Evolutionary conservation across 2,329 filamentous ascomycete species (phyloP), one percentile per base, ranked within the genome.

Genomic region (Fusarium sp.): DNA sequence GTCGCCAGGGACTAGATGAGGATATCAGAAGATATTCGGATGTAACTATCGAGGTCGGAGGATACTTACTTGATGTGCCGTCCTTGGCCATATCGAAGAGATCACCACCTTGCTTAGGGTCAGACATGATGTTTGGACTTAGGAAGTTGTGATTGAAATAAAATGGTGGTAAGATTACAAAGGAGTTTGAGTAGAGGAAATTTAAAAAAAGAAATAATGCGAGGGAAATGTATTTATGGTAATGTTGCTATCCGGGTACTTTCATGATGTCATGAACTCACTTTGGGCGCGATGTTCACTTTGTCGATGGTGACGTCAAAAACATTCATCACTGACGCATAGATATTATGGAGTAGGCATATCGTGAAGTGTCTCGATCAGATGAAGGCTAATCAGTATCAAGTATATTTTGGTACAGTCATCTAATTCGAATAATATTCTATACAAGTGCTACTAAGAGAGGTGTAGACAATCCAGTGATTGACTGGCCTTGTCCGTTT

Each of bases 11-110:
- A 66, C 61, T 66, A 4, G 0, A 19, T 2, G 0, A 1, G 0
- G 3, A 0, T 2, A 3, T 60, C 1, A 34, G 20, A 1, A 12
- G 24, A 15, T 9, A 2, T 4, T 4, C 17, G 4, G 3, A 1
- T 8, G 15, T 34, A 1, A 2, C 11, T 9, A 2, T 6, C 5
- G 3, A 2, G 1, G 2, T 7, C 4, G 6, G 9, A 2, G 9
- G 5, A 7, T 0, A 17, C 23, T 2, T 3, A 66, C 63, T 62
- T 2, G 43, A 43, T 24, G 56, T 66, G 14, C 63, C 63, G n/a
- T 66, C 56, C 5, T 66, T 66, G 51, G 62, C 63, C 56, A 66
- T 66, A 4, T 66, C 32, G 5, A 66, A 62, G 36, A 66, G 63
- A 24, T 66, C 62, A 9, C 56, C 56, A 24, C 63, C 63, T 62